Evolutionary conservation across 176 grass and related monocot species (phyloP), one percentile per base, ranked within the genome.

Genomic region (Carex parvula): DNA sequence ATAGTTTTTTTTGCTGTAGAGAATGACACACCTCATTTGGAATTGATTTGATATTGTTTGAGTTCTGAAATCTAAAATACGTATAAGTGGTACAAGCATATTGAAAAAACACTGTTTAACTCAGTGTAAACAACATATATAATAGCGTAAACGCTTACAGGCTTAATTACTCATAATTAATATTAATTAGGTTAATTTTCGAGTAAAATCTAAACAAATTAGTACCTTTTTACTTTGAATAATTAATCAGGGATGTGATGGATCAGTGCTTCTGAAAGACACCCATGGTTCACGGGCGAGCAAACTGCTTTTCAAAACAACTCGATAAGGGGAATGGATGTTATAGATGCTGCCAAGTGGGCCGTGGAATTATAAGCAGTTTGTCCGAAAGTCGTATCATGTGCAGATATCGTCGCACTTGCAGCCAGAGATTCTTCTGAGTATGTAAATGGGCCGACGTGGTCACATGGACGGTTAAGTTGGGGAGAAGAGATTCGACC

Each of bases 401-500:
- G 74, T 0, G 74, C 74, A 58, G 74, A 79, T 58, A 79, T 79
- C 2, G 2, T 79, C 0, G 26, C 74, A 29, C 48, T 79, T 32
- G 74, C 74, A 18, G 74, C 52, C 35, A 79, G 74, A 58, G 74
- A 79, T 16, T 79, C 74, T 30, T 79, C 74, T 2, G 74, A 79
- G 29, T 58, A 33, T 79, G 74, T 79, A 7, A 79, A 57, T 22
- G 91, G 91, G 8, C 91, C 91, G 1, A 60, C 84, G 1, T 93
- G 91, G 91, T 91, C 70, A 60, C 84, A 0, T 93, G 91, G 91
- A 93, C 70, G 0, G 91, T 93, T 81, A 64, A 26, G 4, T 61
- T 93, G 0, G 91, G 91, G 10, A 81, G 91, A 60, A 86, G 89
- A 46, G 91, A 93, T 54, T 90, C 91, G 0, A 88, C 83, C 2